These are phyloP conservation scores for Oryza glumipatula DNA, from an alignment of 176 grass and related monocot species.

Conservation along the genomic window DNA sequence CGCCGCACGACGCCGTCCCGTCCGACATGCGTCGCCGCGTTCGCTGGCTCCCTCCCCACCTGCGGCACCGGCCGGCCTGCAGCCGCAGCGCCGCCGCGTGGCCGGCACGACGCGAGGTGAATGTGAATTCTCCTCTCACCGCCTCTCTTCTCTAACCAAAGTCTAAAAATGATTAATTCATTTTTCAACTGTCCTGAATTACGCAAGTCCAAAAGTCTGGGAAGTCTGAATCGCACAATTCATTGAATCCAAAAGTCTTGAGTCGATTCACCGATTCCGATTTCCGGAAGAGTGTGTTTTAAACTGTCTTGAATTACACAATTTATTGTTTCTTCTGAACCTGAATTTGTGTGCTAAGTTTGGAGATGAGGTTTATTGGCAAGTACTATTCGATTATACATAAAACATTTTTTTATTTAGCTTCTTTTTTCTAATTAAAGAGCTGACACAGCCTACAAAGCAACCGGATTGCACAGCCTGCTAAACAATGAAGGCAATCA, in stretches of 20 bases:
- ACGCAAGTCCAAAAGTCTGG: no score
- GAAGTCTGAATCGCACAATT: background rate
- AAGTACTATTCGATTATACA: background rate
- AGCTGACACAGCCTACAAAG: conserved; percentile 7
- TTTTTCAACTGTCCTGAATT: no score
- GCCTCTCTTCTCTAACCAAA: background rate
- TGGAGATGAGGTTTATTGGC: background rate
- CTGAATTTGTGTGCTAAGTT: background rate
- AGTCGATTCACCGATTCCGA: no score
- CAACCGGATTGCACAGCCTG: conserved; percentile 2
- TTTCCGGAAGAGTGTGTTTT: background rate
- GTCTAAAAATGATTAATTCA: no score
- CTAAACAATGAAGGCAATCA: conserved; percentile 1
- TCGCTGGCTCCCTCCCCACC: background rate
- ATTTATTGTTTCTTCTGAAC: background rate
- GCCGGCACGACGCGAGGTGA: no score
- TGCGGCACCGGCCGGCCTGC: no score
- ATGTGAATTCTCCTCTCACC: background rate
- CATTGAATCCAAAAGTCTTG: background rate
- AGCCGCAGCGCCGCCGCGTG: no score
- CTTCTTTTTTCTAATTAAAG: background rate
- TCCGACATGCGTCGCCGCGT: background rate
- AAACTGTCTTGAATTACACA: background rate
- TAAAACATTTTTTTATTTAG: background rate
- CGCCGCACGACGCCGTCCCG: background rate